Percentiles rank a stretch among this genome's conserved stretches.
Evolutionary conservation across 2,329 filamentous ascomycete species (phyloP).

Genomic region (Fusarium coffeatum): DNA sequence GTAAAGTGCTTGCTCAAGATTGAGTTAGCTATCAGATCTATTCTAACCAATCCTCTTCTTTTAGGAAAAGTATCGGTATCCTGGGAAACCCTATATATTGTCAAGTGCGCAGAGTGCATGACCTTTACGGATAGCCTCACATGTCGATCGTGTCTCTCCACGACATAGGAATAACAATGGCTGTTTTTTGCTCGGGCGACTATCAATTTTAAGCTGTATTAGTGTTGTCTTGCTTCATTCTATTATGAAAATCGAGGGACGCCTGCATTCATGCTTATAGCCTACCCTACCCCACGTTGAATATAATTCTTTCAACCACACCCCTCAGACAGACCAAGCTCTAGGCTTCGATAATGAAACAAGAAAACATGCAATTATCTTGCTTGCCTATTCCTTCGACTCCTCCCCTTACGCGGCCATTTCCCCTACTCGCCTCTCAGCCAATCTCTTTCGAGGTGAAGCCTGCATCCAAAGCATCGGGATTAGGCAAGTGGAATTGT

Average conservation of each 20-base stretch:
- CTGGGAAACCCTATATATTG: too few relatives aligned
- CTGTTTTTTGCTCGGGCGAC: not conserved
- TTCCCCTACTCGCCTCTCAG: not conserved
- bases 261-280: not conserved
- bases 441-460: not conserved
- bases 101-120: too few relatives aligned
- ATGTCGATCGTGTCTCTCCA: not conserved
- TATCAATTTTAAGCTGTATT: not conserved
- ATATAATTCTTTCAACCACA: not conserved
- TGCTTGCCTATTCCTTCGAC: not conserved
- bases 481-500: not conserved
- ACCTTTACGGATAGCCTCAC: not conserved
- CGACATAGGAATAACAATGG: not conserved
- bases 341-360: conserved; percentile 20
- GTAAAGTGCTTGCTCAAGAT: not conserved
- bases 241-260: not conserved
- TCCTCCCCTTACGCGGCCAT: conserved; percentile 4
- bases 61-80: not conserved
- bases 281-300: conserved; percentile 5
- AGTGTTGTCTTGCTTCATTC: not conserved
- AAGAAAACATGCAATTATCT: not conserved
- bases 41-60: not conserved
- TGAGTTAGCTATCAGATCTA: not conserved
- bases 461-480: not conserved
- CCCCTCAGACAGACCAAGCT: not conserved